Evolutionary conservation across 176 grass and related monocot species (phyloP).

Genomic region (Typha latifolia): DNA sequence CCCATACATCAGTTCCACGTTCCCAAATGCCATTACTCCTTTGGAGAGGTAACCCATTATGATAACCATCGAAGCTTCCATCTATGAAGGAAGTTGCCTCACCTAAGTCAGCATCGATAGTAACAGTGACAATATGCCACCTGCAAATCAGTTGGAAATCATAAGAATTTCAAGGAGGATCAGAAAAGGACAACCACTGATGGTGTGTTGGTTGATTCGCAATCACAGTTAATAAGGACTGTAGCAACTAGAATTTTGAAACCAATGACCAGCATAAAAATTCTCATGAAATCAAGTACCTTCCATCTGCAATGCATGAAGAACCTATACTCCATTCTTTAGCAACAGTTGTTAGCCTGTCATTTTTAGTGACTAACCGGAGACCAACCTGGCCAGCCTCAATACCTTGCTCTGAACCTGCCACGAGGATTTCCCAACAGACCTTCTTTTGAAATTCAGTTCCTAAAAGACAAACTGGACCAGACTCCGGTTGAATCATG

Average conservation of each 20-base stretch:
- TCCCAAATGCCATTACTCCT: constrained; percentile 65
- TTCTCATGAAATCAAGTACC: constrained; percentile 28
- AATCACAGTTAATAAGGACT: too few species aligned
- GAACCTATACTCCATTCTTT: constrained; percentile 98
- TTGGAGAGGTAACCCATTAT: constrained; percentile 70
- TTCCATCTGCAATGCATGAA: constrained; percentile 93
- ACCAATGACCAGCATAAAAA: background rate
- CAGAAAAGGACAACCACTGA: too few species aligned
- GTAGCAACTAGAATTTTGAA: background rate
- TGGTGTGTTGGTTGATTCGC: too few species aligned
- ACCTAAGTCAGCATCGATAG: constrained; percentile 85
- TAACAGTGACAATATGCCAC: constrained; percentile 98
- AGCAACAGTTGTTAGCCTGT: constrained; percentile 78
- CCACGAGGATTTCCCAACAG: constrained; percentile 95
- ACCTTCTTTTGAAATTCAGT: constrained; percentile 91
- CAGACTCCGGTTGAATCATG: constrained; percentile 91
- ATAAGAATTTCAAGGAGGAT: too few species aligned
- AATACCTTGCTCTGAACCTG: constrained; percentile 95
- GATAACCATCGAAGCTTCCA: constrained; percentile 82
- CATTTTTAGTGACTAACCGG: constrained; percentile 76
- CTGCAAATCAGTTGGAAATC: constrained; percentile 30
- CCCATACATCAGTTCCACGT: constrained; percentile 76
- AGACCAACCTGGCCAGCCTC: constrained; percentile 97
- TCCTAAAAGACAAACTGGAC: constrained; percentile 94
- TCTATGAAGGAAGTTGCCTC: constrained; percentile 95